Evolutionary conservation across 306 rosid genomes (phyloP).

Genomic region (Bauhinia variegata): DNA sequence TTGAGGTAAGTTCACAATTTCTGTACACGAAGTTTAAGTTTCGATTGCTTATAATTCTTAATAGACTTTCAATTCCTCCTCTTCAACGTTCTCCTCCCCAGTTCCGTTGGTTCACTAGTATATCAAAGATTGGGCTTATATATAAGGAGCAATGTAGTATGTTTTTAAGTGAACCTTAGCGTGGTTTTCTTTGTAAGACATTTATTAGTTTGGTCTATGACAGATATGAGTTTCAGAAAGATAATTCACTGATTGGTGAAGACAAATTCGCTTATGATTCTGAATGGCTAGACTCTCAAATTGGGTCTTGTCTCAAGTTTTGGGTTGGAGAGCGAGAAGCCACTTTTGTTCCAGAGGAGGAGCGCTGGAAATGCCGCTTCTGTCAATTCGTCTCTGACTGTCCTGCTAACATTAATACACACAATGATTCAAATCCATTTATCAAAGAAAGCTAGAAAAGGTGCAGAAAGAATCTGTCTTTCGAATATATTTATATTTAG

Average conservation of each 20-base stretch:
- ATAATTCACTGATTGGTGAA: constrained; percentile 73
- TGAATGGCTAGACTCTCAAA: constrained; percentile 61
- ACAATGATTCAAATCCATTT: constrained; percentile 24
- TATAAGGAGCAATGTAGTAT: not conserved
- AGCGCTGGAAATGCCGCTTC: constrained; percentile 75
- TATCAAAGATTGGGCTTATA: too few relatives aligned
- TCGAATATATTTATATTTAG: not conserved
- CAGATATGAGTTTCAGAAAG: constrained; percentile 83
- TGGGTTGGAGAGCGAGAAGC: constrained; percentile 86
- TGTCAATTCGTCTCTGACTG: constrained; percentile 61
- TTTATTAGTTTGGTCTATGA: constrained; percentile 32
- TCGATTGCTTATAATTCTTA: not conserved
- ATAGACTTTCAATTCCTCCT: too few relatives aligned
- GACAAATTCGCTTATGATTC: constrained; percentile 62
- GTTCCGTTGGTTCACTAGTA: too few relatives aligned
- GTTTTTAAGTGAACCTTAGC: constrained; percentile 6
- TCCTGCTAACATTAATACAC: constrained; percentile 39
- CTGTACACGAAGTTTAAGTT: not conserved
- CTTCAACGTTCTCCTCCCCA: too few relatives aligned
- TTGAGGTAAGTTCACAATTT: constrained; percentile 50
- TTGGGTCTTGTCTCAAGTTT: constrained; percentile 58
- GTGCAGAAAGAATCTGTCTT: too few relatives aligned
- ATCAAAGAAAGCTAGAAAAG: constrained; percentile 32
- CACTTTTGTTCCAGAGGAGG: constrained; percentile 59
- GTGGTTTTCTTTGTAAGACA: constrained; percentile 6